Evolutionary conservation across 2,329 filamentous ascomycete species (phyloP).

Genomic region (Graphilbum sp.): DNA sequence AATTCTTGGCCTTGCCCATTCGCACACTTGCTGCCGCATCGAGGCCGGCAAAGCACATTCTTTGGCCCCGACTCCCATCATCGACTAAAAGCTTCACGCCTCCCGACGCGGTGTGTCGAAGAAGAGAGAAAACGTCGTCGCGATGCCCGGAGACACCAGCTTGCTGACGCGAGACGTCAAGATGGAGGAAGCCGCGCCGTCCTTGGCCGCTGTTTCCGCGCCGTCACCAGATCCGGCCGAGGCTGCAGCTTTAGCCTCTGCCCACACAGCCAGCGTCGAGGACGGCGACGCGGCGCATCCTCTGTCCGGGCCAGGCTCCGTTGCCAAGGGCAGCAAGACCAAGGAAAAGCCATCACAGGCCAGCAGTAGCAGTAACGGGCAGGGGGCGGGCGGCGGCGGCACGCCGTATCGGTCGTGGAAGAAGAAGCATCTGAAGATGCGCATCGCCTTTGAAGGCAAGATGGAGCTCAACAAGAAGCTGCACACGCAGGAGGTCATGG

Average conservation of each 20-base stretch:
- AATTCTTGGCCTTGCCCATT: too few species aligned
- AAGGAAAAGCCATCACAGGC: conserved; percentile 10
- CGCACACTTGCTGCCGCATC: too few species aligned
- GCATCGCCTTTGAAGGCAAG: conserved; percentile 57
- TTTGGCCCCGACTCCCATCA: background rate
- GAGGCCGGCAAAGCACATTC: too few species aligned
- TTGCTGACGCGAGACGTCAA: conserved; percentile 18
- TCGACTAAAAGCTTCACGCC: background rate
- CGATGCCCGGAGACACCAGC: too few species aligned
- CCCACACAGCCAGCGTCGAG: background rate
- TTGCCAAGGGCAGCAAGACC: conserved; percentile 6
- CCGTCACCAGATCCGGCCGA: too few species aligned
- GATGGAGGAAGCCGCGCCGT: conserved; percentile 19
- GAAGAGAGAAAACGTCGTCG: background rate
- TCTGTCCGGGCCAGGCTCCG: too few species aligned
- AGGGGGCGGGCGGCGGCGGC: conserved; percentile 4
- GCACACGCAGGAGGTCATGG: conserved; percentile 67
- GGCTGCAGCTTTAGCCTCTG: background rate
- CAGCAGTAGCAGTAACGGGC: conserved; percentile 15
- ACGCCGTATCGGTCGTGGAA: conserved; percentile 51
- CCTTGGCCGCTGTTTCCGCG: too few species aligned
- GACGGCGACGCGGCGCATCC: conserved; percentile 9
- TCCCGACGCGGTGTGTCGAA: background rate
- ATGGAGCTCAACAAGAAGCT: conserved; percentile 70
- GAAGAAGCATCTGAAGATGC: conserved; percentile 94